Percentiles rank a stretch among this genome's conserved stretches.
Conservation (phyloP, 345 rosid species). For the Capsella bursapastoris region DNA sequence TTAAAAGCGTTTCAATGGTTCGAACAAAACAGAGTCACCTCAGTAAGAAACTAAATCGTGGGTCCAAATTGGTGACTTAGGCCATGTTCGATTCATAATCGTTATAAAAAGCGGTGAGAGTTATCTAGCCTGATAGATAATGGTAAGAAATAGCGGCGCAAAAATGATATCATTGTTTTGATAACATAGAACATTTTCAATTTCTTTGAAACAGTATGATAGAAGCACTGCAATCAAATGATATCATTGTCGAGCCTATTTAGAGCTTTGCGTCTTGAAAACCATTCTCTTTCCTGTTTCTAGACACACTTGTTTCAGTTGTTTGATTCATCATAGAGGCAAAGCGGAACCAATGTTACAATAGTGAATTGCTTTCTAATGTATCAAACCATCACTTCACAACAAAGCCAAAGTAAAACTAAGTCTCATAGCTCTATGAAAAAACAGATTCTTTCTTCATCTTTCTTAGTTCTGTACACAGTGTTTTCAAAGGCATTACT, state of each 20-base stretch:
- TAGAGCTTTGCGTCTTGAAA: no score
- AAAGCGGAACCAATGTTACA: background rate
- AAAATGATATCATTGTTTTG: no score
- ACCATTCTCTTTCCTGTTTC: background rate
- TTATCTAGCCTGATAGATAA: no score
- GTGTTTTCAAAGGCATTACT: constrained; percentile 30
- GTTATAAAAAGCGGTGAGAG: no score
- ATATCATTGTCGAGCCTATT: no score
- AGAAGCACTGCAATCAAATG: no score
- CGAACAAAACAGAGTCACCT: background rate
- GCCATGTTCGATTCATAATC: no score
- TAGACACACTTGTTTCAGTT: background rate
- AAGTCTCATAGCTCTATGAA: background rate
- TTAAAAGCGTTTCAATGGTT: background rate
- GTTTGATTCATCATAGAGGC: background rate
- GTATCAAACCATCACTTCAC: constrained; percentile 5
- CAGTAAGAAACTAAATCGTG: background rate
- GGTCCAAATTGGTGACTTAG: no score
- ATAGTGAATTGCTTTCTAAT: background rate
- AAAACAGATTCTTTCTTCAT: background rate
- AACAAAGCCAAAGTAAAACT: constrained; percentile 1
- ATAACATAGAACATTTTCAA: no score
- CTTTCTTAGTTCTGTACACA: constrained; percentile 14
- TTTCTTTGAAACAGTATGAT: no score
- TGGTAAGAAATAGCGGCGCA: no score